Evolutionary conservation across 2,329 filamentous ascomycete genomes (phyloP).

Genomic region (Aureobasidium vineae): DNA sequence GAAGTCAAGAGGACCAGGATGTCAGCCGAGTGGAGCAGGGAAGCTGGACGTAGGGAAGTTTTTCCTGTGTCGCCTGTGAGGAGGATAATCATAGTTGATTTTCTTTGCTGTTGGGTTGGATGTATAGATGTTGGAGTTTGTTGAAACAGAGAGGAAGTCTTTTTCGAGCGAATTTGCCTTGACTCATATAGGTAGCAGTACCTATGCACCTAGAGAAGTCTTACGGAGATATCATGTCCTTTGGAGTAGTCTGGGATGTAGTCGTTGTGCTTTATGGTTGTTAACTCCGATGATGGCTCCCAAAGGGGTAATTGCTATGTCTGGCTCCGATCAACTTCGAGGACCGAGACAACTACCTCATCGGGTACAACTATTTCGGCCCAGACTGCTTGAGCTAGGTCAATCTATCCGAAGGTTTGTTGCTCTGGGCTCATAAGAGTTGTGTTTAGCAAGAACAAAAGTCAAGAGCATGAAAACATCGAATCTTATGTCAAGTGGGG

Average conservation of each 20-base stretch:
- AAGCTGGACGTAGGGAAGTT: background rate
- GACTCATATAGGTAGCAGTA: too few species aligned
- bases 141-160: background rate
- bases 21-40: background rate
- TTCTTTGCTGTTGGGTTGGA: background rate
- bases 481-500: background rate
- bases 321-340: background rate
- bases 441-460: too few species aligned
- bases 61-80: conserved; percentile 21
- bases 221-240: too few species aligned
- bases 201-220: too few species aligned
- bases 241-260: too few species aligned
- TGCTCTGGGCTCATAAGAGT: too few species aligned
- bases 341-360: too few species aligned
- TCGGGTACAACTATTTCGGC: too few species aligned
- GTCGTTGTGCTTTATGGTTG: background rate
- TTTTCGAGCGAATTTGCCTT: too few species aligned
- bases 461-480: background rate
- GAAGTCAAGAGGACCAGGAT: conserved; percentile 1
- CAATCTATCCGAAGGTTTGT: too few species aligned
- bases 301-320: background rate
- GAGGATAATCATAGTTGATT: conserved; percentile 7
- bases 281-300: background rate
- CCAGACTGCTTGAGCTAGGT: too few species aligned
- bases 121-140: background rate